Evolutionary conservation across 768 basidiomycete species (phyloP).

Genomic region (Lentinula detonsa): DNA sequence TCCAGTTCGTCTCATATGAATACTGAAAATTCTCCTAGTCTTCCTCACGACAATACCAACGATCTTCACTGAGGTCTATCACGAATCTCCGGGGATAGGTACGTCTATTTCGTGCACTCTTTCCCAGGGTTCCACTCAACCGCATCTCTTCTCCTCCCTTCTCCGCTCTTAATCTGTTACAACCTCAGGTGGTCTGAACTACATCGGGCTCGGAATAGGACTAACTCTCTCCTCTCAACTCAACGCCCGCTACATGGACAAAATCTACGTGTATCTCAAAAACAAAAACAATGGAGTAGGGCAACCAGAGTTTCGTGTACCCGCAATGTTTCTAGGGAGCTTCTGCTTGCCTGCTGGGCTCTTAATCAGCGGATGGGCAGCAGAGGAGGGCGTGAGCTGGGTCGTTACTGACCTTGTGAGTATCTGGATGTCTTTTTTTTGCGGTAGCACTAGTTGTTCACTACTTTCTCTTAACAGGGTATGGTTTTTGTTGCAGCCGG

Average conservation of each 20-base stretch:
- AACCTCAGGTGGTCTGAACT: constrained; percentile 49
- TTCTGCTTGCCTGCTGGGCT: constrained; percentile 61
- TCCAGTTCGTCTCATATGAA: neutral
- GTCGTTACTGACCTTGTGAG: constrained; percentile 52
- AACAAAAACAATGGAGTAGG: constrained; percentile 24
- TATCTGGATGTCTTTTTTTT: neutral
- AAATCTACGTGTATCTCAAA: constrained; percentile 43
- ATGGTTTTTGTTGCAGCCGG: constrained; percentile 55
- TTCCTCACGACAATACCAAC: constrained; percentile 59
- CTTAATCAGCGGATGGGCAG: constrained; percentile 67
- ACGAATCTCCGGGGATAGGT: constrained; percentile 43
- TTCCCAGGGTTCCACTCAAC: neutral
- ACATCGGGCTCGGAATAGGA: constrained; percentile 66
- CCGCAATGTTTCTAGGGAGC: constrained; percentile 53
- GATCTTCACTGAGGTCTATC: constrained; percentile 52
- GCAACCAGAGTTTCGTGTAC: constrained; percentile 46
- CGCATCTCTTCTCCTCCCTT: too few relatives aligned
- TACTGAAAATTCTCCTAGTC: constrained; percentile 30
- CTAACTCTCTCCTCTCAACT: constrained; percentile 46
- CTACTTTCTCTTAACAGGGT: constrained; percentile 20
- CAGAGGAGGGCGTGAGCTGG: constrained; percentile 56
- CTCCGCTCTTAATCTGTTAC: too few relatives aligned
- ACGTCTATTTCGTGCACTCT: neutral
- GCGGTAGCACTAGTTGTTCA: neutral
- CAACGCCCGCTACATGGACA: constrained; percentile 54